Base-by-base conservation (phyloP, 1,284 basidiomycete genomes). In the Rhodotorula sp. region DNA sequence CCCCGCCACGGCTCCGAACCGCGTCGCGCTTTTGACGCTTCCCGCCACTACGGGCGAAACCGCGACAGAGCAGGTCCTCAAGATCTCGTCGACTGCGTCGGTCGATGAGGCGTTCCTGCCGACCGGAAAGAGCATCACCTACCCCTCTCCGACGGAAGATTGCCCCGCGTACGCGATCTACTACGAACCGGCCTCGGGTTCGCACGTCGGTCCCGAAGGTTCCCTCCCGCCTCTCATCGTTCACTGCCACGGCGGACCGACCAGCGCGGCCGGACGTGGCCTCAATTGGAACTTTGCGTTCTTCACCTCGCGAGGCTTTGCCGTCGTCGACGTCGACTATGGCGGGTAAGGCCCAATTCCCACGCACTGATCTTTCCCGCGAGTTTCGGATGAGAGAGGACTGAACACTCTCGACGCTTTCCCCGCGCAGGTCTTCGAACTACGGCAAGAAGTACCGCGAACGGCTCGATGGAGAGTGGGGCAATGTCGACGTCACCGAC, bases 191-290 rank as follows among this genome's bases (percentile, higher is more conserved):
- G 83, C 81, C 34, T 91, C 90, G 74, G 86, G 86, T 0, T 80
- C 83, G 0, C 90, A 86, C 77, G 73, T 78, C 1, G 86, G 83
- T 0, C 80, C 84, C 6, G 77, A 79, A 0, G 84, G 83, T 3
- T 87, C 88, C 78, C 84, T 84, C 29, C 89, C 90, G 0, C 90
- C 90, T 0, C 87, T 87, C 73, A 82, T 90, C 21, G 81, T 90
- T 12, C 80, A 83, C 57, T 84, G 85, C 1, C 89, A 91, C 74
- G 89, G 89, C 5, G 89, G 90, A 0, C 90, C 90, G 0, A 90
- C 89, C 0, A 76, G 75, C 1, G 77, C 83, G 6, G 80, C 83
- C 0, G 58, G 74, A 1, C 85, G 87, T 65, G 84, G 83, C 0
- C 79, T 91, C 46, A 72, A 69, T 39, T 72, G 79, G 68, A 80